These are phyloP conservation scores for Chalciporus sphaerocephalus DNA, from an alignment of 768 basidiomycete genomes.

Conservation along the genomic window DNA sequence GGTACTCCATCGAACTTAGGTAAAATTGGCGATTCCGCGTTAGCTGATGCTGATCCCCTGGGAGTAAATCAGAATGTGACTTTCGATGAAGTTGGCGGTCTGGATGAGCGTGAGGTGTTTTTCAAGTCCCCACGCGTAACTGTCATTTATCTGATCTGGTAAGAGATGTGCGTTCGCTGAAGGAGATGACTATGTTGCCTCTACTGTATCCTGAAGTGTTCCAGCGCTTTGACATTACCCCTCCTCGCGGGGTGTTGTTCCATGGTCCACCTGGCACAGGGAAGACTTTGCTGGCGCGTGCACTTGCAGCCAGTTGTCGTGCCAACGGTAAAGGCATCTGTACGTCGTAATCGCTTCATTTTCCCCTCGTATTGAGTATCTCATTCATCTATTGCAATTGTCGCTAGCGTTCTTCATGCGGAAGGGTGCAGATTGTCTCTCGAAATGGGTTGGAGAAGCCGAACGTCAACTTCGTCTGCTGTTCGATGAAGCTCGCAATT, in stretches of 20 bases:
- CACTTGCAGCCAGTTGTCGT: constrained; percentile 88
- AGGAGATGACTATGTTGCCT: constrained; percentile 97
- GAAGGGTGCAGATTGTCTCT: constrained; percentile 95
- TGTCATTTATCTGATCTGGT: constrained; percentile 3
- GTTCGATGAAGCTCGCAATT: constrained; percentile 91
- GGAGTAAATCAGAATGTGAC: constrained; percentile 91
- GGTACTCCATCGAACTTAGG: constrained; percentile 85
- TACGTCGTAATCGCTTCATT: constrained; percentile 39
- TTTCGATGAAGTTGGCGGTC: constrained; percentile 93
- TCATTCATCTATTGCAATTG: background rate
- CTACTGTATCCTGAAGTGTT: constrained; percentile 96
- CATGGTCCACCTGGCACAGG: constrained; percentile 99
- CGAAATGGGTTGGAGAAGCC: constrained; percentile 99
- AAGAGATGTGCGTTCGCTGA: constrained; percentile 89
- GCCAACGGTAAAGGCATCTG: constrained; percentile 84
- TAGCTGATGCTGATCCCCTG: constrained; percentile 94
- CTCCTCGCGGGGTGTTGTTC: constrained; percentile 93
- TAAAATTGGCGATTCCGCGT: constrained; percentile 77
- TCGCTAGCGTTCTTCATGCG: constrained; percentile 95
- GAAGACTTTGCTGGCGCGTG: constrained; percentile 90
- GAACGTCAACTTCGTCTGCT: constrained; percentile 91
- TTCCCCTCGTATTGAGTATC: background rate
- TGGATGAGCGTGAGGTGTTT: constrained; percentile 75
- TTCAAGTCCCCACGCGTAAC: background rate
- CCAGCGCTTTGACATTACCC: constrained; percentile 88